Evolutionary conservation across 1,139 yeast genomes (phyloP), one percentile per base, ranked within the genome.

Genomic region (Diutina neorugosa): DNA sequence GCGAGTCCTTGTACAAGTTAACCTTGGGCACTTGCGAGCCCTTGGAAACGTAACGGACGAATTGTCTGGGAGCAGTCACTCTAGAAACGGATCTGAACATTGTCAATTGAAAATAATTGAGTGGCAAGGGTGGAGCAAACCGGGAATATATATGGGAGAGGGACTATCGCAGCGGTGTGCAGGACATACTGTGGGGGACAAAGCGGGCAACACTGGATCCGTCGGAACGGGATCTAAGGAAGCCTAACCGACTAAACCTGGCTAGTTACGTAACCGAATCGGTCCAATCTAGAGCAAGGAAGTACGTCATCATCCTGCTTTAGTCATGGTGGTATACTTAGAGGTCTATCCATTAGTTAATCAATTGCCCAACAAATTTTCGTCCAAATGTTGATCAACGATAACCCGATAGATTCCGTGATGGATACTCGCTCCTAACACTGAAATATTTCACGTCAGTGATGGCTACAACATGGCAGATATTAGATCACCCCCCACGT

Each of bases 1-100:
- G 95, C 34, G 88, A 78, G 44, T 79, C 81, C 59, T 82, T 86
- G 57, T 69, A 78, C 55, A 87, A 67, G 6, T 76, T 62, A 16
- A 74, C 73, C 1, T 76, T 65, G 44, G 96, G 95, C 54, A 87
- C 68, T 53, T 66, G 59, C 56, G 40, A n/a, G n/a, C 50, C 50
- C 20, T 34, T 16, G 40, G 50, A 46, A 9, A 46, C 50, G 27
- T 23, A 27, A 9, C 50, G 25, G 27, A 25, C 27, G 40, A 18
- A 25, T 27, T 46, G 50, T 23, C 34, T 44, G 37, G 18, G 27
- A n/a, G 25, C 20, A 19, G 25, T 12, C n/a, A 8, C 8, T 46
- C 40, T 46, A n/a, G 50, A 9, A 8, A 27, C 18, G 4, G 40
- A 18, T 46, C 50, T 46, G 40, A 46, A 46, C 50, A 46, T 46